Base-by-base conservation (phyloP, 768 basidiomycete species). In the Tricholomella constricta region DNA sequence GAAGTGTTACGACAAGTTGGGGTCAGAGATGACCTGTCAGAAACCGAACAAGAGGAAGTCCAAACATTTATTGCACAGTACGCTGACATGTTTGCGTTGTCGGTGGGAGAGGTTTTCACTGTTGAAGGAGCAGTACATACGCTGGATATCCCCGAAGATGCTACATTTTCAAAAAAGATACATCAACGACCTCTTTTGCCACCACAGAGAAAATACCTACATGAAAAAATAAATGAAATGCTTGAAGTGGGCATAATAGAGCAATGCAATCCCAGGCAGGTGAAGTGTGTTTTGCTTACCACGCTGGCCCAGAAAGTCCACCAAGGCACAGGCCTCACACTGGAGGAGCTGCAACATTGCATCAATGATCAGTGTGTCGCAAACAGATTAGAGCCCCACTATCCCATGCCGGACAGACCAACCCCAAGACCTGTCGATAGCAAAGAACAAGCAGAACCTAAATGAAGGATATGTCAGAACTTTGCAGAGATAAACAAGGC, bases 391-490 rank as follows among this genome's bases (percentile, higher is more conserved):
- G 50, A 48, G 34, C 45, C 50, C 2, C 10, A 15, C 8, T 63
- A 54, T 36, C 56, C 66, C 19, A 25, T 66, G 27, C 66, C 65
- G 9, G 58, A 56, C 8, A 43, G 59, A 19, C 55, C 60, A 8
- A 37, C 20, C 41, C 10, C 3, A 36, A 12, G 23, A 1, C 15
- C 6, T 11, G 11, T 29, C 17, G 34, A 12, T 10, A 2, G 34
- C n/a, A 23, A 52, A 20, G 12, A 29, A 4, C 6, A 26, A 14
- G 14, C 6, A 15, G 17, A 40, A 41, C 31, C 40, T 5, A 70
- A 71, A 25, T 77, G 68, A 67, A 14, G 72, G 14, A 60, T 74
- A n/a, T n/a, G n/a, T n/a, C n/a, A n/a, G n/a, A n/a, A n/a, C n/a
- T n/a, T n/a, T n/a, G n/a, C n/a, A n/a, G 60, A 65, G 32, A 52